Conservation (phyloP, 495 filamentous ascomycete genomes). For the Bathelium albidoporum region DNA sequence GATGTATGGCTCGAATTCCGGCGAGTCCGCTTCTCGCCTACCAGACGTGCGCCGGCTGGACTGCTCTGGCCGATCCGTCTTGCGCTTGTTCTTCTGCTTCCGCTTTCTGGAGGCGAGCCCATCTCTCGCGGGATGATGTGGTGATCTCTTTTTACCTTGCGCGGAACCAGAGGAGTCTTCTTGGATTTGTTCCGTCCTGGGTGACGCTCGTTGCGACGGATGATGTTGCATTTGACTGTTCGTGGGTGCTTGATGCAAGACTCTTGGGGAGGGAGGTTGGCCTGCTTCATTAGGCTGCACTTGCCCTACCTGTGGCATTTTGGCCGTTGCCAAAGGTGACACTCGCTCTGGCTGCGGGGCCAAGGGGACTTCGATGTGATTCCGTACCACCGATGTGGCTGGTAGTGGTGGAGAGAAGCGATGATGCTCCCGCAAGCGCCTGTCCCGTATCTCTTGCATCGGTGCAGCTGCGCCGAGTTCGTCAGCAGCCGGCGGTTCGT, state of each 20-base stretch:
- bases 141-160: background rate
- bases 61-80: conserved; percentile 7
- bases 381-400: conserved; percentile 5
- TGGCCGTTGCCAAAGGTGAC: conserved; percentile 60
- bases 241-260: background rate
- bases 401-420: background rate
- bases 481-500: conserved; percentile 19
- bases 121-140: conserved; percentile 5
- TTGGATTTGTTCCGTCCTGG: background rate
- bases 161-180: background rate
- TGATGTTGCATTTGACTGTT: background rate
- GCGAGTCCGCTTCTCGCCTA: conserved; percentile 4
- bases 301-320: conserved; percentile 43
- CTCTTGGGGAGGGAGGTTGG: background rate
- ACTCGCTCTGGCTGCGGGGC: conserved; percentile 68
- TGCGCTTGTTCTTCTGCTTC: conserved; percentile 13
- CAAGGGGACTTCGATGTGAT: conserved; percentile 15
- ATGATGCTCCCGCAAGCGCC: background rate
- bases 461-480: conserved; percentile 13
- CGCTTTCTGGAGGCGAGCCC: conserved; percentile 18
- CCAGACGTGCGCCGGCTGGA: conserved; percentile 7
- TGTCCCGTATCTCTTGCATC: background rate
- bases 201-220: background rate
- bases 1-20: conserved; percentile 47
- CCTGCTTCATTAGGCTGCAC: conserved; percentile 15